Evolutionary conservation across 176 grass and related monocot species (phyloP), one percentile per base, ranked within the genome.

Genomic region (Lolium rigidum): DNA sequence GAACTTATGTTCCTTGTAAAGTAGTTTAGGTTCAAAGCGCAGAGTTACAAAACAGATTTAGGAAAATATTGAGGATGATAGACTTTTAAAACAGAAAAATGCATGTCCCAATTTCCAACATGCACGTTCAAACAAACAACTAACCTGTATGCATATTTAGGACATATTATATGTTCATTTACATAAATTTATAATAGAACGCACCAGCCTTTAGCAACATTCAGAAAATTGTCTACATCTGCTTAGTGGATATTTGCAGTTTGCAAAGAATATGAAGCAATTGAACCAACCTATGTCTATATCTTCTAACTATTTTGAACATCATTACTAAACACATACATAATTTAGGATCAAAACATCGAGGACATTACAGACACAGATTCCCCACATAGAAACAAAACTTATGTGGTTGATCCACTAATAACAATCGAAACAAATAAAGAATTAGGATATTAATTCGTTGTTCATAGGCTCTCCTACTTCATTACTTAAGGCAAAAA

Each of bases 1-100:
- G 67, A 84, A 66, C 24, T 14, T 56, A 24, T 37, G 44, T 57
- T 44, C n/a, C n/a, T n/a, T 84, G 47, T 52, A 75, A 80, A 85
- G 17, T 67, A 67, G 13, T 67, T 80, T 14, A 57, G 26, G 14
- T 75, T 24, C 22, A 74, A 66, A 43, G 41, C 7, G 14, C 46
- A 47, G 6, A 35, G 25, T 48, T 56, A 74, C 62, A 64, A 22
- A 35, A 52, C 10, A 41, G 15, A 52, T 79, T 26, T 3, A 60
- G 28, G 14, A 26, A 52, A 46, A 65, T 28, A 80, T 47, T 79
- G 46, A 22, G 12, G 35, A 57, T 73, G 70, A 9, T 24, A 66
- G 14, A 25, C 48, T 89, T 74, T 85, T 3, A 44, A 18, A 80
- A 66, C 22, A 76, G 2, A 54, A 37, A 81, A 67, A 28, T 28